Evolutionary conservation across 352 stramenopile genomes (phyloP).

Genomic region (Phytopythium ostracodes): DNA sequence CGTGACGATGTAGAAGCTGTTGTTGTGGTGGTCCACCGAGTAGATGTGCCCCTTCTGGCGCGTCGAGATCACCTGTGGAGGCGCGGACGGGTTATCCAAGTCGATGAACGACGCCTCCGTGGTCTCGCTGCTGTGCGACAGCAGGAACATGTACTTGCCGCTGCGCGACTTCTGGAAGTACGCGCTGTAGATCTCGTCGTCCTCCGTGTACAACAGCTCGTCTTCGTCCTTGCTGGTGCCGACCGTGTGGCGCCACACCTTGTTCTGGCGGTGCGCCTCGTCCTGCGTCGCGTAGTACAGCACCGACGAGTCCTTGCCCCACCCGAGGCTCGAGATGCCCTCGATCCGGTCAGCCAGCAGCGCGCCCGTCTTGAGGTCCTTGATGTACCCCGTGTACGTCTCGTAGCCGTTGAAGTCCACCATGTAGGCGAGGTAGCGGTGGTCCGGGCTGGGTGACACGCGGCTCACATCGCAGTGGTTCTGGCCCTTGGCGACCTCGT

Average conservation of each 20-base stretch:
- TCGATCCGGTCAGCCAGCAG: constrained; percentile 71
- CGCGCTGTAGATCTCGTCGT: constrained; percentile 92
- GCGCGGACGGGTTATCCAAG: constrained; percentile 40
- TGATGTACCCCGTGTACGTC: constrained; percentile 90
- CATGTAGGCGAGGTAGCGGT: constrained; percentile 92
- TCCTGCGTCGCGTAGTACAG: constrained; percentile 95
- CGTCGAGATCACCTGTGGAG: constrained; percentile 55
- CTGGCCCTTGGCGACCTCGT: constrained; percentile 85
- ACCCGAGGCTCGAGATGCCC: constrained; percentile 88
- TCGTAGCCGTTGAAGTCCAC: constrained; percentile 94
- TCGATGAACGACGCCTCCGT: constrained; percentile 86
- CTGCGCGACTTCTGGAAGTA: constrained; percentile 91
- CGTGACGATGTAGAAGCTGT: constrained; percentile 92
- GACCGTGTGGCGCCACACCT: constrained; percentile 91
- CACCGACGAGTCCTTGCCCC: constrained; percentile 86
- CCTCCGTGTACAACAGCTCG: constrained; percentile 93
- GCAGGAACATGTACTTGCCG: constrained; percentile 91
- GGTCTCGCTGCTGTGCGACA: constrained; percentile 88
- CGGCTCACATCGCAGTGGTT: constrained; percentile 80
- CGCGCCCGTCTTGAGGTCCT: constrained; percentile 73
- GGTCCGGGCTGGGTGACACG: constrained; percentile 82
- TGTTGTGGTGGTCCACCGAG: constrained; percentile 83
- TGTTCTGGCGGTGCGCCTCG: constrained; percentile 90
- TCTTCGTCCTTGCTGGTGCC: constrained; percentile 61
- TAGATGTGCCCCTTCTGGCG: constrained; percentile 75